A percentile compares a stretch with the other conserved stretches of the same genome.
These are phyloP conservation scores for Agapanthus africanus DNA, from an alignment of 106 monocot genomes.

Conservation along the genomic window DNA sequence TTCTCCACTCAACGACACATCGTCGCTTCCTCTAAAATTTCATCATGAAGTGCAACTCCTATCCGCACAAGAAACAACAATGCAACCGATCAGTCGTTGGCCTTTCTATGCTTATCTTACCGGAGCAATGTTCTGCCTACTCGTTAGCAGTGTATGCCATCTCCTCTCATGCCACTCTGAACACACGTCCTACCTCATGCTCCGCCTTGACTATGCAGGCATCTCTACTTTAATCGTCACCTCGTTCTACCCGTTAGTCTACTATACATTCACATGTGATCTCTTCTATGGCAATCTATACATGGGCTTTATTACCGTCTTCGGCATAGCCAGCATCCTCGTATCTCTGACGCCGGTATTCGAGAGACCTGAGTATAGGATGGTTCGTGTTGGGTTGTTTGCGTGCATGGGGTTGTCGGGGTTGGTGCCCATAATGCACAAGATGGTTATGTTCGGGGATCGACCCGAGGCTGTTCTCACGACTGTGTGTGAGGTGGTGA, in stretches of 20 bases:
- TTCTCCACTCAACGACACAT: not conserved
- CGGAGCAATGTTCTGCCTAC: slow-evolving; percentile 59
- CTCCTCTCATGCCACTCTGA: slow-evolving; percentile 33
- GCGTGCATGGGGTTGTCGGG: slow-evolving; percentile 66
- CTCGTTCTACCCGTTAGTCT: slow-evolving; percentile 75
- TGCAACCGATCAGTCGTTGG: slow-evolving; percentile 14
- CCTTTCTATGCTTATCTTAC: slow-evolving; percentile 47
- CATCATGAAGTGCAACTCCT: not conserved
- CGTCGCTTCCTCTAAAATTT: not conserved
- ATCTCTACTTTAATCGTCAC: slow-evolving; percentile 60
- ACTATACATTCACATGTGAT: slow-evolving; percentile 70
- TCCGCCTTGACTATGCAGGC: slow-evolving; percentile 62
- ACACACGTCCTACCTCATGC: slow-evolving; percentile 21
- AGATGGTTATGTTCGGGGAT: slow-evolving; percentile 34
- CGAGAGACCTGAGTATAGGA: slow-evolving; percentile 31
- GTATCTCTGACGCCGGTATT: slow-evolving; percentile 49
- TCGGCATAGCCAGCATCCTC: slow-evolving; percentile 34
- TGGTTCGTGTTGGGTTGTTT: slow-evolving; percentile 42
- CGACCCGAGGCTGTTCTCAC: slow-evolving; percentile 49
- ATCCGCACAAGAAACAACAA: not conserved
- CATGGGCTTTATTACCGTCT: slow-evolving; percentile 51
- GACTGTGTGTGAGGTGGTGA: slow-evolving; percentile 52
- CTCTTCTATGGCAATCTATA: slow-evolving; percentile 57
- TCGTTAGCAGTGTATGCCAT: slow-evolving; percentile 58
- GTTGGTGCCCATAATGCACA: slow-evolving; percentile 63